Conservation (phyloP, 2,329 filamentous ascomycete species). For the Pezicula rhizophila region DNA sequence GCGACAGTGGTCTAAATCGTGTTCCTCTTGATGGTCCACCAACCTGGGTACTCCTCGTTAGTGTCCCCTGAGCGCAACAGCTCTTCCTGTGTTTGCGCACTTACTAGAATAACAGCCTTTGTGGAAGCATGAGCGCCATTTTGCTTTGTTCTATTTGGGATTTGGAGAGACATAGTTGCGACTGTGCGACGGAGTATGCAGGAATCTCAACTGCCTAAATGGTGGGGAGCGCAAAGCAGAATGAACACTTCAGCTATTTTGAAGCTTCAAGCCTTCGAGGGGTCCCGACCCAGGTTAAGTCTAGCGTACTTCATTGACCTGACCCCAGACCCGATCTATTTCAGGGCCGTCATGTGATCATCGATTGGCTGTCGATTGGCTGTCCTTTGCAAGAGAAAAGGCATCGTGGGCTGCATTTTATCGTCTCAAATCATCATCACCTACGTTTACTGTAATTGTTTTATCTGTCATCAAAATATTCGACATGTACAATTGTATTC, state of each 20-base stretch:
- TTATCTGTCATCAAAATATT: too few species aligned
- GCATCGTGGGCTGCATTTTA: too few species aligned
- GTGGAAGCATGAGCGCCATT: constrained; percentile 55
- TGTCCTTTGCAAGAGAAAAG: too few species aligned
- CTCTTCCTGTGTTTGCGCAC: constrained; percentile 15
- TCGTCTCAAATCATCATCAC: too few species aligned
- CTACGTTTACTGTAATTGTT: too few species aligned
- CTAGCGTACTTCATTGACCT: too few species aligned
- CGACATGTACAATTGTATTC: too few species aligned
- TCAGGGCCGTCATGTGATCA: too few species aligned
- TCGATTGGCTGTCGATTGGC: too few species aligned
- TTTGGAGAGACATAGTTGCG: constrained; percentile 36
- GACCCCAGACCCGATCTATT: too few species aligned
- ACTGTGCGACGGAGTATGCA: not conserved
- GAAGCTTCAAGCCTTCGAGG: too few species aligned
- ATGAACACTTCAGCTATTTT: not conserved
- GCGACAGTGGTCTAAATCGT: constrained; percentile 86
- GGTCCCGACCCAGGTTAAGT: too few species aligned
- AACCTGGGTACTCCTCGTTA: constrained; percentile 51
- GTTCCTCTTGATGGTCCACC: constrained; percentile 94
- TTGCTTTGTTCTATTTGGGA: constrained; percentile 39
- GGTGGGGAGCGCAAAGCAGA: not conserved
- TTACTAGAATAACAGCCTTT: constrained; percentile 91
- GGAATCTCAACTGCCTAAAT: not conserved
- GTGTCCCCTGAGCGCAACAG: constrained; percentile 6